Percentiles rank a stretch among this genome's conserved stretches.
These are phyloP conservation scores for Tuber indicum DNA, from an alignment of 495 filamentous ascomycete species.

Conservation along the genomic window DNA sequence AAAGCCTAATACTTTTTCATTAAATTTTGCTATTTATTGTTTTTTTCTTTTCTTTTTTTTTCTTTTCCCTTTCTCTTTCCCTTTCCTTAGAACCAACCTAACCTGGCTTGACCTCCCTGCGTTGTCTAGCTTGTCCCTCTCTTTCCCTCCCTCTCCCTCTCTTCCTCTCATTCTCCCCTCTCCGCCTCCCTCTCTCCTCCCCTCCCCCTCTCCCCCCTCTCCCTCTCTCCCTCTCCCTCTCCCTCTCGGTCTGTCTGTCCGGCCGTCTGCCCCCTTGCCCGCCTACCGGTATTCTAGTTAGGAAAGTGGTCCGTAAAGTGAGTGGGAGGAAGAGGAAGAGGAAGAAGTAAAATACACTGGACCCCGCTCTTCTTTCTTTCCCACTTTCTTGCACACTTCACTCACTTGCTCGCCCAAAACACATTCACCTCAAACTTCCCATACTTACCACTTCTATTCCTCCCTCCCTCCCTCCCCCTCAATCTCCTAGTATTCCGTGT, in stretches of 20 bases:
- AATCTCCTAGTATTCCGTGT: not conserved
- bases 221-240: conserved; percentile 9
- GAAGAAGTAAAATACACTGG: not conserved
- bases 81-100: conserved; percentile 8
- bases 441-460: not conserved
- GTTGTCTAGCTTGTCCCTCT: conserved; percentile 13
- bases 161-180: not conserved
- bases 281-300: not conserved
- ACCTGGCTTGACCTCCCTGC: conserved; percentile 19
- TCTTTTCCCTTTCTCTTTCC: not conserved
- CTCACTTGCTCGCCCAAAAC: not conserved
- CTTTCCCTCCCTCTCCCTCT: not conserved
- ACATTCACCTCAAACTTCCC: not conserved
- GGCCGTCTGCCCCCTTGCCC: not conserved
- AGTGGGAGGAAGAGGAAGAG: conserved; percentile 1
- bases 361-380: not conserved
- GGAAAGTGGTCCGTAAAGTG: not conserved
- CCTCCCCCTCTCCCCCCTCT: too few species aligned
- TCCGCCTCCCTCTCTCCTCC: conserved; percentile 14
- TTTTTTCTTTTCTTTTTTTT: not conserved
- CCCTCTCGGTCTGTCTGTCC: not conserved
- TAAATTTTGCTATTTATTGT: conserved; percentile 1
- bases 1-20: not conserved
- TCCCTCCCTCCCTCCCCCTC: not conserved
- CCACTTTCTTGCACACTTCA: not conserved